Base-by-base conservation (phyloP, 768 basidiomycete species). In the Podaxis sp. region DNA sequence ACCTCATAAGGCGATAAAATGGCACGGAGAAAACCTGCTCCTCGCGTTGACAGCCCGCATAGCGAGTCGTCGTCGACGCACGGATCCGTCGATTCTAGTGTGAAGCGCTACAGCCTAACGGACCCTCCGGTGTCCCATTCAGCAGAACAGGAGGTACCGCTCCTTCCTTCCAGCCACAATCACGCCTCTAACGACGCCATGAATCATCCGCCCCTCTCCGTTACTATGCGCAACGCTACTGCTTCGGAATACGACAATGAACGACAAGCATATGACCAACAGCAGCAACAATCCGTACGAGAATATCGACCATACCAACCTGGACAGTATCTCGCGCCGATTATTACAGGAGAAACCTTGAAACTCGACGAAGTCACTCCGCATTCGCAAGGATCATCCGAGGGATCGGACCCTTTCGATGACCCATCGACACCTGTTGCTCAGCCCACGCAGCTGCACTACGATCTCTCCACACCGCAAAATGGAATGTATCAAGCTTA, bases 311-410 rank as follows among this genome's bases (percentile, higher is more conserved):
- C 80, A 58, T 88, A 88, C 65, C 81, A 85, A 60, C 87, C 85
- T 26, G 87, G 87, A 2, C 86, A 87, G 68, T 78, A 78, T 56
- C 75, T 88, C 15, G 82, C 78, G 37, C 86, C 87, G 0, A 88
- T 88, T 48, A 76, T 84, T 58, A 88, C 87, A 5, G 87, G 87
- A 37, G 87, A 88, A 71, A 87, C 86, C 0, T 76, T 88, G 20
- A 81, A 87, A 54, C 69, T 87, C 8, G 80, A 82, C 3, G 76
- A 76, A 12, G 52, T 64, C 20, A 28, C 38, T 15, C 38, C 48
- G 46, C 63, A 56, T 26, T 20, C 49, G 17, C 30, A 41, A 50
- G 64, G 66, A 33, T 30, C 63, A 40, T 37, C 55, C 4, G 58
- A 22, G 58, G 69, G 22, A 63, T 67, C 40, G n/a, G 73, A 74